A percentile compares a stretch with the other conserved stretches of the same genome.
Evolutionary conservation across 2,329 filamentous ascomycete species (phyloP).

Genomic region (Colletotrichum cordylinicola): DNA sequence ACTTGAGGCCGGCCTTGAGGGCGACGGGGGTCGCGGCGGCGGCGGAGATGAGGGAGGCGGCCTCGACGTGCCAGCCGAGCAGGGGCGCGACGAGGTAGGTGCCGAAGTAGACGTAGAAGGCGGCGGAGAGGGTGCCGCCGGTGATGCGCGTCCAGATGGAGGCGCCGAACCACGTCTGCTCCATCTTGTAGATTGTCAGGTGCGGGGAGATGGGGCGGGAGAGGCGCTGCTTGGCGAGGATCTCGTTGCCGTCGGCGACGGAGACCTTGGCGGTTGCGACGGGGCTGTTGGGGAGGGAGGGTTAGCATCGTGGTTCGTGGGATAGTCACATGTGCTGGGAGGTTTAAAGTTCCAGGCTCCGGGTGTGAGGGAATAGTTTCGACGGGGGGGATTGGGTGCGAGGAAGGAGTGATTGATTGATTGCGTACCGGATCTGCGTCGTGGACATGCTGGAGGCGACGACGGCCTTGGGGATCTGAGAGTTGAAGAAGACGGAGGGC

Average conservation of each 20-base stretch:
- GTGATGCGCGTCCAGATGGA: conserved; percentile 82
- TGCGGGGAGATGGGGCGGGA: conserved; percentile 85
- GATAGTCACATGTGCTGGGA: background rate
- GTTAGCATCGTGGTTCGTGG: background rate
- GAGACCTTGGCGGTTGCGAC: conserved; percentile 65
- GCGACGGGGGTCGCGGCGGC: conserved; percentile 65
- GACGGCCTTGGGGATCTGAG: conserved; percentile 53
- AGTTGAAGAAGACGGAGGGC: conserved; percentile 51
- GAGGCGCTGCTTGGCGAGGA: conserved; percentile 83
- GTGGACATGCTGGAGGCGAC: conserved; percentile 46
- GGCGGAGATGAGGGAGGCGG: conserved; percentile 63
- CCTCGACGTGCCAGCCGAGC: conserved; percentile 69
- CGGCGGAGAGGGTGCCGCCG: conserved; percentile 73
- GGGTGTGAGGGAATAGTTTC: background rate
- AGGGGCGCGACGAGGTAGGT: conserved; percentile 83
- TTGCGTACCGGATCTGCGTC: conserved; percentile 52
- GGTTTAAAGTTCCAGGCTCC: background rate
- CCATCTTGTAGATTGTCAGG: conserved; percentile 82
- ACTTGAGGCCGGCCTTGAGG: conserved; percentile 63
- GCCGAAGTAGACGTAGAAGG: conserved; percentile 80
- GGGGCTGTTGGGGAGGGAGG: conserved; percentile 40
- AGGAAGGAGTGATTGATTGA: too few relatives aligned
- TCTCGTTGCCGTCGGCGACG: conserved; percentile 57
- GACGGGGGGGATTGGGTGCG: background rate
- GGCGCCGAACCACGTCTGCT: conserved; percentile 84